Evolutionary conservation across 1,284 basidiomycete genomes (phyloP), one percentile per base, ranked within the genome.

Genomic region (Anthracocystis setariae): DNA sequence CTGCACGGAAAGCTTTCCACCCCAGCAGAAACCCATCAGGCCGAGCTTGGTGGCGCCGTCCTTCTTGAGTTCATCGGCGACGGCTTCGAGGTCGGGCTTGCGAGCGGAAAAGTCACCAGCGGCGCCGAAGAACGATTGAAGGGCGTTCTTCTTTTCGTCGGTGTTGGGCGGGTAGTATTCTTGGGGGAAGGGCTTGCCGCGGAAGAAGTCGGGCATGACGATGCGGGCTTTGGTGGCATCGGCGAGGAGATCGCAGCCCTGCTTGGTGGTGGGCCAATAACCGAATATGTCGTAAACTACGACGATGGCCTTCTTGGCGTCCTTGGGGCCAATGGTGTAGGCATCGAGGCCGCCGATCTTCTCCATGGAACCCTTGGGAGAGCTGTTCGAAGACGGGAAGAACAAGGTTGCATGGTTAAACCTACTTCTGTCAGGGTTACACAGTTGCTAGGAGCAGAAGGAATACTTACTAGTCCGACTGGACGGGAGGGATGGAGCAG

Each of bases 221-320:
- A 90, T 87, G 24, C 85, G 78, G 60, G 77, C 56, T 54, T 78
- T 76, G 66, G 70, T 71, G n/a, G 72, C 56, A 5, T 78, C 76
- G 9, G 88, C 88, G 54, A 90, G 84, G 48, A 89, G 86, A 78
- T 90, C 89, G 32, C 72, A 77, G 76, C 84, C 85, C 73, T 86
- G 86, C 56, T 85, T 73, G 54, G 84, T 85, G 72, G 86, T 85
- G 32, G 85, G 83, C 57, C 74, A 76, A 75, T 74, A 88, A 85
- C 88, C 89, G 70, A 90, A 89, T 73, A 89, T 89, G 77, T 90
- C 89, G 72, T 85, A 89, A 44, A 89, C 86, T 60, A 86, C 87
- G 48, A 90, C 83, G 40, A 89, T 84, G 9, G 88, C 88, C 52
- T 85, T 85, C 44, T 86, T 83, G 49, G 85, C 85, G 20, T 81